These are phyloP conservation scores for Penicillium flavigenum DNA, from an alignment of 495 filamentous ascomycete species.

Conservation along the genomic window DNA sequence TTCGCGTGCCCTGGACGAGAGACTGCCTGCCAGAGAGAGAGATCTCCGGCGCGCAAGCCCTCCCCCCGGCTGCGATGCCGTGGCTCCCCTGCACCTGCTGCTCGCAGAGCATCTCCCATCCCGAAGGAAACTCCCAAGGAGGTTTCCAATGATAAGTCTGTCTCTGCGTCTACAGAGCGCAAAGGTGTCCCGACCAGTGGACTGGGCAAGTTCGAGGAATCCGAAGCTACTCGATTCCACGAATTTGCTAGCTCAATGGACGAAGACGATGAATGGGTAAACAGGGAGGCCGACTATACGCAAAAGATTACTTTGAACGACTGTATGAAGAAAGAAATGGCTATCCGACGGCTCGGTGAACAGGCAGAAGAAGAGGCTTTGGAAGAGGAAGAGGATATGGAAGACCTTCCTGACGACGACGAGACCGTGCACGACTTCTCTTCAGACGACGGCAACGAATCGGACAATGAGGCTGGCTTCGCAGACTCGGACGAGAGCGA, in stretches of 20 bases:
- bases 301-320: slow-evolving; percentile 82
- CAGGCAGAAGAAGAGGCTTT: slow-evolving; percentile 87
- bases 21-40: slow-evolving; percentile 31
- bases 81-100: slow-evolving; percentile 50
- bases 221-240: slow-evolving; percentile 77
- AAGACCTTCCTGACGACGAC: slow-evolving; percentile 57
- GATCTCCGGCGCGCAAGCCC: slow-evolving; percentile 31
- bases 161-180: slow-evolving; percentile 9
- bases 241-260: slow-evolving; percentile 84
- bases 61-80: slow-evolving; percentile 39
- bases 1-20: slow-evolving; percentile 59
- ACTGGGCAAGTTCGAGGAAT: slow-evolving; percentile 58
- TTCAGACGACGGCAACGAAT: slow-evolving; percentile 75
- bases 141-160: slow-evolving; percentile 6
- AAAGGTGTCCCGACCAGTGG: slow-evolving; percentile 42
- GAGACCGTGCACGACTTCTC: slow-evolving; percentile 65
- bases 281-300: slow-evolving; percentile 58
- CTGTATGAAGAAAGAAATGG: slow-evolving; percentile 85
- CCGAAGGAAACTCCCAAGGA: slow-evolving; percentile 14
- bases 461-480: slow-evolving; percentile 94
- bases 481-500: slow-evolving; percentile 80
- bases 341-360: slow-evolving; percentile 80
- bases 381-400: slow-evolving; percentile 61
- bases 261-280: slow-evolving; percentile 85
- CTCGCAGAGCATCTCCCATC: slow-evolving; percentile 46